Evolutionary conservation across 257 asterid species (phyloP).

Genomic region (Sherardia arvensis): DNA sequence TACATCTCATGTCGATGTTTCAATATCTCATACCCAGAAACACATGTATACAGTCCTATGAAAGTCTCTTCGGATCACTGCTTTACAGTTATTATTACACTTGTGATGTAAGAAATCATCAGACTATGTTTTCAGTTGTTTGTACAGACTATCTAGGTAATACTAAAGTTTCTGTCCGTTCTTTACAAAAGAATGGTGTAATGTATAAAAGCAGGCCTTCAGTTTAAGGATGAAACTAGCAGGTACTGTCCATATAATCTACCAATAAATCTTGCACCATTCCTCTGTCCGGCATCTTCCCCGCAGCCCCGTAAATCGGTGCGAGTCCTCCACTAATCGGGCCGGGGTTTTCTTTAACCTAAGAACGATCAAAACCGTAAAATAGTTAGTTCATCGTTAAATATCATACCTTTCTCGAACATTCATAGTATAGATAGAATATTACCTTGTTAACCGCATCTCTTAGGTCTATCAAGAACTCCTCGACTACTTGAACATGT

Average conservation of each 20-base stretch:
- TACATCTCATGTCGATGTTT: neutral
- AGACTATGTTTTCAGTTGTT: neutral
- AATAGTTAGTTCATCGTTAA: neutral
- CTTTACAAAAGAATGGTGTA: slow-evolving; percentile 16
- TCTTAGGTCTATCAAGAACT: slow-evolving; percentile 62
- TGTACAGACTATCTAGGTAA: neutral
- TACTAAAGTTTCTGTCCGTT: neutral
- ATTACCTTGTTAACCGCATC: slow-evolving; percentile 67
- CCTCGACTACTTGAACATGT: slow-evolving; percentile 59
- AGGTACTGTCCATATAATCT: slow-evolving; percentile 82
- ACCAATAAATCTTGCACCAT: slow-evolving; percentile 82
- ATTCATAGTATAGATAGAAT: neutral
- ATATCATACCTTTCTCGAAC: neutral
- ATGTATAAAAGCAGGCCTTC: neutral
- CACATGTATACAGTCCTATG: neutral
- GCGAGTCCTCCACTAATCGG: slow-evolving; percentile 89
- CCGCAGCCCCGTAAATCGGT: slow-evolving; percentile 98
- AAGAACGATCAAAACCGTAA: slow-evolving; percentile 13
- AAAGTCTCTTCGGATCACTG: neutral
- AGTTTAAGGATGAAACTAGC: slow-evolving; percentile 24
- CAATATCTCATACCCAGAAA: neutral
- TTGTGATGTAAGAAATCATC: neutral
- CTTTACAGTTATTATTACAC: neutral
- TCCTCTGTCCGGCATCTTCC: slow-evolving; percentile 92
- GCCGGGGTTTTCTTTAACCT: slow-evolving; percentile 95